A percentile compares a stretch with the other conserved stretches of the same genome.
Conservation (phyloP, 306 rosid genomes). For the Malus domestica region ASM211411v1 NC_041789.1:19099001-19099500, state of each 20-base stretch:
- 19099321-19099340: background rate
- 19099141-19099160: background rate
- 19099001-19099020: background rate
- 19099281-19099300: background rate
- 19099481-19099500: background rate
- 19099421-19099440: background rate
- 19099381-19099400: background rate
- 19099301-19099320: background rate
- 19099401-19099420: background rate
- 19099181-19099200: background rate
- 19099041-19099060: background rate
- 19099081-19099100: conserved; percentile 16
- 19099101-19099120: conserved; percentile 4
- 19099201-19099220: conserved; percentile 2
- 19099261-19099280: background rate
- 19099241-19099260: conserved; percentile 11
- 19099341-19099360: background rate
- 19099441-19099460: background rate
- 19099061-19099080: conserved; percentile 7
- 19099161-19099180: conserved; percentile 19
- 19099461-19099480: background rate
- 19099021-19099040: background rate
- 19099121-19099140: background rate
- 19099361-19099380: background rate
- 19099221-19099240: background rate